phyloP scores from a whole-genome alignment of 1,284 basidiomycete species.

The Vanrija pseudolonga region DNA sequence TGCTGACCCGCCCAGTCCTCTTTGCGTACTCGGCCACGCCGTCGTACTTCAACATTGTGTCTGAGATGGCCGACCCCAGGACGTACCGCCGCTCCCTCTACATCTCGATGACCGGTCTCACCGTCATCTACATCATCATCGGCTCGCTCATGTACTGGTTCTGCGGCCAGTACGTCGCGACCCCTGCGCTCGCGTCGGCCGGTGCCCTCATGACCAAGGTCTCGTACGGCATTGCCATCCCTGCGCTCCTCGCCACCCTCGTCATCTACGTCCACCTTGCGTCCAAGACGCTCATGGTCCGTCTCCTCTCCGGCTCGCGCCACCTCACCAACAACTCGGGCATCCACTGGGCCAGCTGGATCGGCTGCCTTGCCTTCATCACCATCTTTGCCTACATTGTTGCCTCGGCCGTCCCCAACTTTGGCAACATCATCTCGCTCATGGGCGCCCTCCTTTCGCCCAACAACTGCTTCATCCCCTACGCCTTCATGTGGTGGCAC shows the following conservation, averaged over 20 bases:
- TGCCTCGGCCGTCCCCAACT: constrained; percentile 21
- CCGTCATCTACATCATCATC: constrained; percentile 22
- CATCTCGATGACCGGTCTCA: constrained; percentile 18
- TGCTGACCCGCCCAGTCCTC: constrained; percentile 3
- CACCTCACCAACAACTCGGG: constrained; percentile 60
- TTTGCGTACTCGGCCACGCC: constrained; percentile 14
- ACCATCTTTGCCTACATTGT: constrained; percentile 14
- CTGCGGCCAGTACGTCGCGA: constrained; percentile 27
- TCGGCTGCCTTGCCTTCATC: constrained; percentile 45
- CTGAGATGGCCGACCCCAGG: constrained; percentile 29
- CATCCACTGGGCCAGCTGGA: constrained; percentile 60
- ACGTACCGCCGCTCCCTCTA: constrained; percentile 22
- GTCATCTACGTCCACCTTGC: constrained; percentile 34
- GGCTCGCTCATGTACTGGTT: constrained; percentile 31
- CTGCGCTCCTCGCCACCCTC: constrained; percentile 25
- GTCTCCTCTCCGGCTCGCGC: constrained; percentile 56
- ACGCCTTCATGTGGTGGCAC: constrained; percentile 33
- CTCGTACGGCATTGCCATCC: constrained; percentile 45
- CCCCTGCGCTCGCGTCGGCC: constrained; percentile 33
- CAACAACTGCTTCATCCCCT: constrained; percentile 11
- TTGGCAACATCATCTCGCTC: constrained; percentile 24
- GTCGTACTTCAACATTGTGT: constrained; percentile 15
- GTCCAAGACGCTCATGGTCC: constrained; percentile 62
- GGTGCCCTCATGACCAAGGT: constrained; percentile 30
- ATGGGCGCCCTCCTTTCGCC: constrained; percentile 26